Conservation (phyloP, 495 filamentous ascomycete species). For the Neurospora africana region DNA sequence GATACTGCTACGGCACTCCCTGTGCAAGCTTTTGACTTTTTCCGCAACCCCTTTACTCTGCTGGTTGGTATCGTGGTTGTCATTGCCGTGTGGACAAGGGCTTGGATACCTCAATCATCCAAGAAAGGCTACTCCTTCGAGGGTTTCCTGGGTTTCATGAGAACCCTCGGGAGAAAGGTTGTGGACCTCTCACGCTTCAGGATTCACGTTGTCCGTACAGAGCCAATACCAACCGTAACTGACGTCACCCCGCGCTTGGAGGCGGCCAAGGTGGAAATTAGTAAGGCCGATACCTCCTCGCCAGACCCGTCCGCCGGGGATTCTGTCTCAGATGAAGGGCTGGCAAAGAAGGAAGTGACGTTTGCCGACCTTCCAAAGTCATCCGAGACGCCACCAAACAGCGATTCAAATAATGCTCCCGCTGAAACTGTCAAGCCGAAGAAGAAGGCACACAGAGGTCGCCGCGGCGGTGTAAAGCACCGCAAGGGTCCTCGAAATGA, state of each 20-base stretch:
- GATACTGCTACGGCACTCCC: background rate
- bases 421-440: slow-evolving; percentile 43
- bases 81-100: background rate
- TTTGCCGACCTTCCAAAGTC: slow-evolving; percentile 6
- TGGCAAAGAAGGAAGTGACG: background rate
- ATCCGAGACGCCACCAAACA: background rate
- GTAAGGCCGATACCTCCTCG: background rate
- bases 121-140: background rate
- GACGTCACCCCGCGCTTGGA: background rate
- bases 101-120: background rate
- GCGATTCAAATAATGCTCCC: slow-evolving; percentile 23
- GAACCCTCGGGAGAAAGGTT: background rate
- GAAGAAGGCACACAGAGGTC: slow-evolving; percentile 74
- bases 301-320: background rate
- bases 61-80: slow-evolving; percentile 24
- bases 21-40: slow-evolving; percentile 7
- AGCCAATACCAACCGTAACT: background rate
- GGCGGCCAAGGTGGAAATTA: background rate
- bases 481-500: slow-evolving; percentile 42
- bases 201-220: background rate
- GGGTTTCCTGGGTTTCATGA: background rate
- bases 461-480: slow-evolving; percentile 68
- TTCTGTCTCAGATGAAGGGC: background rate
- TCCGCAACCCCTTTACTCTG: slow-evolving; percentile 38
- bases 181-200: background rate